Base-by-base conservation (phyloP, 495 filamentous ascomycete genomes). In the Terfezia claveryi region DNA sequence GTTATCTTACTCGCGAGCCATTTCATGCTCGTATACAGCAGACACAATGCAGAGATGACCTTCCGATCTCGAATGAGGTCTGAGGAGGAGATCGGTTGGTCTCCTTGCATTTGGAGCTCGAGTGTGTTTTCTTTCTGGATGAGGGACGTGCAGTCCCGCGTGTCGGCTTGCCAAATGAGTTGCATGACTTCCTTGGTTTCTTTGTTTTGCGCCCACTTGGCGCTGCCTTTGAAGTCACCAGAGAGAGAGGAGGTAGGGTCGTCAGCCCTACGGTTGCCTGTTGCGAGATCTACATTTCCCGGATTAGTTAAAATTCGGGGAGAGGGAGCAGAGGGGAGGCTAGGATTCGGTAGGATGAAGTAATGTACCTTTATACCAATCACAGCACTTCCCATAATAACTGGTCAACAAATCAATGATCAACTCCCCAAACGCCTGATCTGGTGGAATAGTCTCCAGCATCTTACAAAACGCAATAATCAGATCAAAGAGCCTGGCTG, bases 1-100 rank as follows among this genome's bases (percentile, higher is more conserved):
- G 71, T 64, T 16, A 94, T 76, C 66, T 86, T 86, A 61, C 77
- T 81, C 54, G 83, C 80, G 23, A 98, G 80, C 91, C 91, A 98
- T 75, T 91, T 84, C 88, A 94, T 93, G 73, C 89, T 95, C 56
- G 84, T 93, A 64, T 91, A 87, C 20, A 99, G 73, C 50, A 94
- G 76, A 58, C 86, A 94, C 37, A 96, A 69, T 10, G 83, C 78
- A 51, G 80, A 74, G 36, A 95, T 81, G 2, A 80, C 81, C 62
- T 95, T 91, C 17, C 83, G 77, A 61, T 99, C 92, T 4, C 80
- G 79, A 61, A 99, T 87, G 41, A 99, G 16, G 82, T 81, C 54
- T 73, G 73, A 38, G 71, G 67, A 38, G 89, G 73, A 9, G 89
- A 77, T 44, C 82, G 66, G 14, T 69, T 73, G 17, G 76, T 80